phyloP scores from a whole-genome alignment of 169 alveolate species.

The Plasmodium gonderi region DNA sequence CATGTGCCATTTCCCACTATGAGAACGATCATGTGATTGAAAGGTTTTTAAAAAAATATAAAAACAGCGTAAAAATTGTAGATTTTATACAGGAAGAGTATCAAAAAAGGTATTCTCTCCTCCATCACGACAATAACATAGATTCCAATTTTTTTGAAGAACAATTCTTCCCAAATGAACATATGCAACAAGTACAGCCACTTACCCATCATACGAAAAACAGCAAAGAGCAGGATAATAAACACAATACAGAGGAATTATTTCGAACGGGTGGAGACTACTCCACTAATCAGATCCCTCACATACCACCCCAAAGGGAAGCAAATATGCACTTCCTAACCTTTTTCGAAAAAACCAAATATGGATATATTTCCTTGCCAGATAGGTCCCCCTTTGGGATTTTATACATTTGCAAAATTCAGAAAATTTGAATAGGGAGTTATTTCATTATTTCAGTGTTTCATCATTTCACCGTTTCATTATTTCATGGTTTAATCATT shows the following conservation, averaged over 20 bases:
- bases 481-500: too few relatives aligned
- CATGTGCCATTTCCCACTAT: conserved; percentile 82
- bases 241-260: not conserved
- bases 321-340: conserved; percentile 18
- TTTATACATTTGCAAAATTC: conserved; percentile 79
- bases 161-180: not conserved
- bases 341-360: conserved; percentile 76
- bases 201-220: not conserved
- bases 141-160: not conserved
- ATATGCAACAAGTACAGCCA: not conserved
- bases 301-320: conserved; percentile 10
- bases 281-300: too few relatives aligned
- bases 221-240: not conserved
- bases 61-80: conserved; percentile 12
- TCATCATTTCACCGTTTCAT: too few relatives aligned
- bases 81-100: conserved; percentile 30
- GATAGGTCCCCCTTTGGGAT: conserved; percentile 80
- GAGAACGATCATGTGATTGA: conserved; percentile 82
- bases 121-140: not conserved
- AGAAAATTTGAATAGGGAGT: conserved; percentile 18
- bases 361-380: conserved; percentile 83
- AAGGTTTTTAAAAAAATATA: not conserved
- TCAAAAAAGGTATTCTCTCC: not conserved
- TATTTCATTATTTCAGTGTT: not conserved
- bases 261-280: too few relatives aligned